phyloP scores from a whole-genome alignment of 495 filamentous ascomycete genomes.

The Aspergillus campestris region DNA sequence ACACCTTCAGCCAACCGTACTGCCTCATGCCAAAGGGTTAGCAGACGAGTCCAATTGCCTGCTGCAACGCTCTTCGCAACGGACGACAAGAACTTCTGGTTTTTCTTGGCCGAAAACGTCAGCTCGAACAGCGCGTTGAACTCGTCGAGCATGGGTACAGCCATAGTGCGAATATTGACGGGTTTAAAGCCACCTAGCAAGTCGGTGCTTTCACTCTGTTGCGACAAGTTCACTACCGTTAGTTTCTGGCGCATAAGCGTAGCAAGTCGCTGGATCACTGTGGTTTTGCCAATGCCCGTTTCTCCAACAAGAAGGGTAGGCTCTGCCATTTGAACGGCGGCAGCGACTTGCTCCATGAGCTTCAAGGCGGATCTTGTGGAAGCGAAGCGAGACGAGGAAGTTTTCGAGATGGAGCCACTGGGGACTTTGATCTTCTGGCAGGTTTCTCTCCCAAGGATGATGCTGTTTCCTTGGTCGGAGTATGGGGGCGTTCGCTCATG shows the following conservation, averaged over 20 bases:
- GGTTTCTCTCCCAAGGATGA: slow-evolving; percentile 62
- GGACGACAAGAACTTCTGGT: slow-evolving; percentile 73
- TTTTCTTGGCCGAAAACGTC: slow-evolving; percentile 79
- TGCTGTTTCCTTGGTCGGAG: slow-evolving; percentile 44
- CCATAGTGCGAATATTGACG: slow-evolving; percentile 77
- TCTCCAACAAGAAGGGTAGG: slow-evolving; percentile 92
- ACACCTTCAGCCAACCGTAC: slow-evolving; percentile 72
- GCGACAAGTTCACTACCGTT: slow-evolving; percentile 86
- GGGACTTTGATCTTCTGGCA: slow-evolving; percentile 37
- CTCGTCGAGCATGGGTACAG: slow-evolving; percentile 83
- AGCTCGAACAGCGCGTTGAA: slow-evolving; percentile 82
- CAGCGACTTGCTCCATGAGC: slow-evolving; percentile 73
- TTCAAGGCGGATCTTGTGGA: slow-evolving; percentile 35
- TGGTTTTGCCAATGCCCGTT: slow-evolving; percentile 97
- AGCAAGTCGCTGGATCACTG: slow-evolving; percentile 86
- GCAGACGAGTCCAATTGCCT: slow-evolving; percentile 74
- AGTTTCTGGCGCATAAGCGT: slow-evolving; percentile 72
- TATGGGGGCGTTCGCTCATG: slow-evolving; percentile 57
- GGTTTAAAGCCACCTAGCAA: slow-evolving; percentile 94
- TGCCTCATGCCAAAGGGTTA: slow-evolving; percentile 81
- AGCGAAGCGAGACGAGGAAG: slow-evolving; percentile 35
- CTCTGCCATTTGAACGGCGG: slow-evolving; percentile 72
- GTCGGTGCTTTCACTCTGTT: slow-evolving; percentile 93
- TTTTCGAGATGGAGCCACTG: slow-evolving; percentile 23
- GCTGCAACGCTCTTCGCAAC: slow-evolving; percentile 71